Conservation (phyloP, 257 asterid species). For the Nicotiana tabacum region DNA sequence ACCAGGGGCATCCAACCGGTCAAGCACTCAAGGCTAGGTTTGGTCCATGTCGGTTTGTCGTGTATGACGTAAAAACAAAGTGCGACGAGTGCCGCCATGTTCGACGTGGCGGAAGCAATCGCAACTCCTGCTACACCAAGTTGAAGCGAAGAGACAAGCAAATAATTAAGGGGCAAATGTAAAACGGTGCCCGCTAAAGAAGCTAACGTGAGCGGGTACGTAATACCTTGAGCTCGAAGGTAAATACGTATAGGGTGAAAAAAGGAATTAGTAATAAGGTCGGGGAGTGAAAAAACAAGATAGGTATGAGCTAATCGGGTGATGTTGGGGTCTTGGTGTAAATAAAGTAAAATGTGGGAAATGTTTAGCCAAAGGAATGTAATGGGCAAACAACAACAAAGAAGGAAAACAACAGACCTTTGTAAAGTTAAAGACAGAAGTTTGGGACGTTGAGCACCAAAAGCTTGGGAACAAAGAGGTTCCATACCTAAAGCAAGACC, state of each 20-base stretch:
- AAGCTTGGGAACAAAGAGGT: constrained; percentile 80
- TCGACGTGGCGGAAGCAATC: constrained; percentile 66
- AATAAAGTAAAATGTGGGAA: constrained; percentile 42
- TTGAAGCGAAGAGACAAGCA: constrained; percentile 40
- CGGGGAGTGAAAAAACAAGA: constrained; percentile 68
- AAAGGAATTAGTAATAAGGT: constrained; percentile 59
- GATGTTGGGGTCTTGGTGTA: constrained; percentile 68
- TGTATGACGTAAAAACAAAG: constrained; percentile 36
- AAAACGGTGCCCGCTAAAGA: constrained; percentile 49
- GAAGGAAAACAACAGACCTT: constrained; percentile 52
- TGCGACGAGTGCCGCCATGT: constrained; percentile 29
- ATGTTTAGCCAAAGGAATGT: constrained; percentile 64
- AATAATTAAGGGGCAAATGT: constrained; percentile 51
- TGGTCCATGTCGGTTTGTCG: constrained; percentile 49
- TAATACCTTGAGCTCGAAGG: constrained; percentile 92
- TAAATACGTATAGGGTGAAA: constrained; percentile 72
- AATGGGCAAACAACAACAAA: constrained; percentile 49
- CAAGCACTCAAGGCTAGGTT: constrained; percentile 48
- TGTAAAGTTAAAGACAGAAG: constrained; percentile 64
- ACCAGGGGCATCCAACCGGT: constrained; percentile 77
- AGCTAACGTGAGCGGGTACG: constrained; percentile 60
- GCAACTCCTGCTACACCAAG: constrained; percentile 83
- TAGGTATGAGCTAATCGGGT: constrained; percentile 53
- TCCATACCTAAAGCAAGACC: constrained; percentile 82
- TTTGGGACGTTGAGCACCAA: constrained; percentile 60